Evolutionary conservation across 768 basidiomycete genomes (phyloP).

Genomic region (Pleurotus eryngii): DNA sequence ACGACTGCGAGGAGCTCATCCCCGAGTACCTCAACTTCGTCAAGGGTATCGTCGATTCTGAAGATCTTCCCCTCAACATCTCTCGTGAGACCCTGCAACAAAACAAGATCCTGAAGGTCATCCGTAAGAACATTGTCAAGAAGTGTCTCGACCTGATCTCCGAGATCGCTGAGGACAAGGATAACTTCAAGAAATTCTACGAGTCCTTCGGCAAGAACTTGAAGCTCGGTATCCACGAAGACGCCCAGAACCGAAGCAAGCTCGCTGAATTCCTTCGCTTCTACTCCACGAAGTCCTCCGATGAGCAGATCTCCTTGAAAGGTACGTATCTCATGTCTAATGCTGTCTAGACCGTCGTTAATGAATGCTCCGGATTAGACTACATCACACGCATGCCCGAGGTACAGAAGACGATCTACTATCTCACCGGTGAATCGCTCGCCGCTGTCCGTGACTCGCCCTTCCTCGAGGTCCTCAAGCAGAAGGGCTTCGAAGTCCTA

Average conservation of each 20-base stretch:
- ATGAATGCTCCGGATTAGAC: slow-evolving; percentile 43
- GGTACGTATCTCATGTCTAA: slow-evolving; percentile 39
- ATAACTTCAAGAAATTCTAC: slow-evolving; percentile 96
- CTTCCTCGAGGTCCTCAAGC: slow-evolving; percentile 99
- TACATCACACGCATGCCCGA: slow-evolving; percentile 99
- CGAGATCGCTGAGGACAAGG: slow-evolving; percentile 99
- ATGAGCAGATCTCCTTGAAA: slow-evolving; percentile 92
- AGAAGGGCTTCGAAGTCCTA: slow-evolving; percentile 98
- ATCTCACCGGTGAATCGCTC: slow-evolving; percentile 97
- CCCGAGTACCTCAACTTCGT: slow-evolving; percentile 99
- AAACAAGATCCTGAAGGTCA: slow-evolving; percentile 99
- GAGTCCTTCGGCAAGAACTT: slow-evolving; percentile 99
- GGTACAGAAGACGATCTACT: slow-evolving; percentile 98
- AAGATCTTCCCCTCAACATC: slow-evolving; percentile 99
- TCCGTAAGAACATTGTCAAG: slow-evolving; percentile 99
- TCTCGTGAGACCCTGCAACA: slow-evolving; percentile 99
- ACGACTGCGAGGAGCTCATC: slow-evolving; percentile 98
- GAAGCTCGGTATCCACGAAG: slow-evolving; percentile 99
- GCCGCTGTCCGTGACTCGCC: slow-evolving; percentile 89
- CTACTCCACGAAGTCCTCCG: slow-evolving; percentile 90
- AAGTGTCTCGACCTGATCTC: slow-evolving; percentile 92
- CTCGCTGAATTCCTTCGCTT: slow-evolving; percentile 99
- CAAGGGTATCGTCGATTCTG: slow-evolving; percentile 99
- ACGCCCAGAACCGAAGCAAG: slow-evolving; percentile 98
- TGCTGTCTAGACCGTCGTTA: neutral